A percentile compares a stretch with the other conserved stretches of the same genome.
These are phyloP conservation scores for Pichia eremophila DNA, from an alignment of 805 yeast species.

Conservation along the genomic window DNA sequence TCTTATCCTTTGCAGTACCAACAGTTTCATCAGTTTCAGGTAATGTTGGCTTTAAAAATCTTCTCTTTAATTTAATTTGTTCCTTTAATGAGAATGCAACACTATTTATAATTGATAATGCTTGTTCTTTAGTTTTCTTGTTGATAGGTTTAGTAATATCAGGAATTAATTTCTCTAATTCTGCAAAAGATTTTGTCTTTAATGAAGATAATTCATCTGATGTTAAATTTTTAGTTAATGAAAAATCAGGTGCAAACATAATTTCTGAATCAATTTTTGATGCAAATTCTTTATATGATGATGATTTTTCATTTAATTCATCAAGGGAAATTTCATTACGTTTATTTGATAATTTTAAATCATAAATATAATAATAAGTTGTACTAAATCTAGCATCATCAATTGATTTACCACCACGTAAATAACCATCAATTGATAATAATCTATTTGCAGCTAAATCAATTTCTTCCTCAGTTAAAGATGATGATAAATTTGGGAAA, in stretches of 20 bases:
- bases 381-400: constrained; percentile 53
- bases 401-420: constrained; percentile 48
- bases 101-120: constrained; percentile 35
- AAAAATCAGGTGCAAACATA: constrained; percentile 37
- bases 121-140: constrained; percentile 30
- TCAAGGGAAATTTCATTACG: constrained; percentile 28
- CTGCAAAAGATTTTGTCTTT: constrained; percentile 14
- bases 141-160: constrained; percentile 22
- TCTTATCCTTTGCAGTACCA: constrained; percentile 32
- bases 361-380: constrained; percentile 40
- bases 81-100: constrained; percentile 29
- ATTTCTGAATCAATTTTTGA: constrained; percentile 34
- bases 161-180: constrained; percentile 14
- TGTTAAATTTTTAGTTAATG: constrained; percentile 32
- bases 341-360: constrained; percentile 31
- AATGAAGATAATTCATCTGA: constrained; percentile 24
- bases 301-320: constrained; percentile 17
- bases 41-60: constrained; percentile 45
- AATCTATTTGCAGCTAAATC: constrained; percentile 43
- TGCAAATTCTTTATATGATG: constrained; percentile 31
- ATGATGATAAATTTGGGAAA: constrained; percentile 11
- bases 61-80: constrained; percentile 33
- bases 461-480: constrained; percentile 21
- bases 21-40: constrained; percentile 38
- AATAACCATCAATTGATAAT: constrained; percentile 39